Conservation (phyloP, 2,329 filamentous ascomycete genomes). For the Cladosporium halotolerans region DNA sequence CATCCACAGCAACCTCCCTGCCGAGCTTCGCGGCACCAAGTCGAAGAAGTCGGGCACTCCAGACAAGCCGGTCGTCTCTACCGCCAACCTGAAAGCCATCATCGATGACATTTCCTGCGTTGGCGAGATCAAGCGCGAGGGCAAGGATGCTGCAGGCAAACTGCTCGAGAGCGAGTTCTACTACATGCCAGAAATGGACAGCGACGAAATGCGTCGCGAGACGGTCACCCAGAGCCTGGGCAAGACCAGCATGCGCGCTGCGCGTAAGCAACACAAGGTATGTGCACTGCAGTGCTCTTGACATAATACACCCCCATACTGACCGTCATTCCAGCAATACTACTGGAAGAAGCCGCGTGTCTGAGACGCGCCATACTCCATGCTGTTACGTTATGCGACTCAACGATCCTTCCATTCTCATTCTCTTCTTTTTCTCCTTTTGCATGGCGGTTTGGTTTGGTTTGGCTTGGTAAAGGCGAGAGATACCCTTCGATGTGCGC, state of each 20-base stretch:
- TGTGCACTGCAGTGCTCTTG: slow-evolving; percentile 22
- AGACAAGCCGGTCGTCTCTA: slow-evolving; percentile 41
- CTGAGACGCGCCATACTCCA: slow-evolving; percentile 11
- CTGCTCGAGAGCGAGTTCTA: slow-evolving; percentile 94
- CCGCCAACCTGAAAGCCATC: slow-evolving; percentile 60
- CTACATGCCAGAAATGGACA: slow-evolving; percentile 83
- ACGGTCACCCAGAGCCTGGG: slow-evolving; percentile 80
- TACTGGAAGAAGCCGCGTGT: slow-evolving; percentile 59
- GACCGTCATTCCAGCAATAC: slow-evolving; percentile 53
- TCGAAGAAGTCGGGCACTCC: slow-evolving; percentile 24
- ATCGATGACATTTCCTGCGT: slow-evolving; percentile 72
- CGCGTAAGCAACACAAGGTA: slow-evolving; percentile 97
- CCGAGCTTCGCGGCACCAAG: slow-evolving; percentile 36
- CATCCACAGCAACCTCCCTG: slow-evolving; percentile 82
- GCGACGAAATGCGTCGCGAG: slow-evolving; percentile 68
- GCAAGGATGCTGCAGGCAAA: slow-evolving; percentile 94
- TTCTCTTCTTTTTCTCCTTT: slow-evolving; percentile 5
- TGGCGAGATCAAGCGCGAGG: slow-evolving; percentile 80
- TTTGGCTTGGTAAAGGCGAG: background rate
- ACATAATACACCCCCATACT: slow-evolving; percentile 1
- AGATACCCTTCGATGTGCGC: slow-evolving; percentile 9
- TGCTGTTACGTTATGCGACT: background rate
- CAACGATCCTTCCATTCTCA: slow-evolving; percentile 1
- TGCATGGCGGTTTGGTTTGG: slow-evolving; percentile 10
- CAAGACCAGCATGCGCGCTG: slow-evolving; percentile 82